A percentile compares a stretch with the other conserved stretches of the same genome.
Evolutionary conservation across 2,329 filamentous ascomycete genomes (phyloP).

Genomic region (Fusarium tricinctum): DNA sequence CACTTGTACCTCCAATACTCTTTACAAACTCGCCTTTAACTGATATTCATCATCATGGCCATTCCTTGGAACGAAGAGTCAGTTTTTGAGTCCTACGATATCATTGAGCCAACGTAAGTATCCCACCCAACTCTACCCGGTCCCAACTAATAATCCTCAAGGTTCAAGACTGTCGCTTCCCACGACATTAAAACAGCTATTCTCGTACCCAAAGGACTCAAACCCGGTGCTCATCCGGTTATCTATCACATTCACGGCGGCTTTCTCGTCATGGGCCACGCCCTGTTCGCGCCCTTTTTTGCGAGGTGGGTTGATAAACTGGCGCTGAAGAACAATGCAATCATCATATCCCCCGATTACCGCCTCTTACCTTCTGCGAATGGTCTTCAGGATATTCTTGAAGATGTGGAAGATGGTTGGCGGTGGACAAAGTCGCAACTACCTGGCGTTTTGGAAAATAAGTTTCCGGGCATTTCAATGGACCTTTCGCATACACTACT

Average conservation of each 20-base stretch:
- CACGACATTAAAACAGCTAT: conserved; percentile 44
- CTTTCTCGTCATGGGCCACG: conserved; percentile 42
- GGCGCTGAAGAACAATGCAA: conserved; percentile 43
- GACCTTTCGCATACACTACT: conserved; percentile 38
- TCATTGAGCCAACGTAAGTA: conserved; percentile 40
- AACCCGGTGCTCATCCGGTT: conserved; percentile 40
- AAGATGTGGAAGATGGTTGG: conserved; percentile 50
- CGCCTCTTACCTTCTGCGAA: conserved; percentile 46
- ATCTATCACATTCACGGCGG: conserved; percentile 50
- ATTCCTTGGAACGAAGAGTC: conserved; percentile 38
- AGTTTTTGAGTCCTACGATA: conserved; percentile 37
- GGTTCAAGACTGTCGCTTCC: conserved; percentile 40
- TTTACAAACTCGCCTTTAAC: neutral
- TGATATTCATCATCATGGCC: conserved; percentile 12
- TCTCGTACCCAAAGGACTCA: conserved; percentile 47
- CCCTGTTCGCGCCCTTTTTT: conserved; percentile 47
- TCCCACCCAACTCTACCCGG: fast-evolving
- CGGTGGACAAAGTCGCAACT: conserved; percentile 41
- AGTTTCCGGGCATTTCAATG: conserved; percentile 14
- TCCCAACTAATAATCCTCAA: neutral
- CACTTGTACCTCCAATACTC: fast-evolving
- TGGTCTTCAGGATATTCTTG: conserved; percentile 45
- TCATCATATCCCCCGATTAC: conserved; percentile 49
- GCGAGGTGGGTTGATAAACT: conserved; percentile 41
- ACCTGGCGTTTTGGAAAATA: neutral